Percentiles rank a stretch among this genome's conserved stretches.
Conservation (phyloP, 2,329 filamentous ascomycete genomes). For the Colletotrichum euphorbiae region DNA sequence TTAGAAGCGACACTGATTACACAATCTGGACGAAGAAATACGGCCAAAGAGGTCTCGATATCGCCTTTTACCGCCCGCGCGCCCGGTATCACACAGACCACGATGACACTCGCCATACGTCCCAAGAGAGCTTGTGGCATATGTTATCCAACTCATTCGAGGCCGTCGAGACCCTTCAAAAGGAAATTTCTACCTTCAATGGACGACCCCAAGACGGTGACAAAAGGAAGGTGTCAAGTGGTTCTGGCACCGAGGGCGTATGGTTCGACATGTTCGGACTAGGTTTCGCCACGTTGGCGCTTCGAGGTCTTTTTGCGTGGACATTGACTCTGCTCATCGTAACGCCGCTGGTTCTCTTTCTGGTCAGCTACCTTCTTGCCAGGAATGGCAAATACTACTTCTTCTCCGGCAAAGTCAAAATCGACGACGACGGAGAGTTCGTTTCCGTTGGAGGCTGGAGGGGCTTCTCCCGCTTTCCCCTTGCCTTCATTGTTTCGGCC, state of each 20-base stretch:
- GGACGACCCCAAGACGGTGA: constrained; percentile 66
- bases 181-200: constrained; percentile 76
- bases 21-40: constrained; percentile 81
- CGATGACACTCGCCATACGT: constrained; percentile 85
- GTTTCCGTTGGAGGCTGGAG: constrained; percentile 79
- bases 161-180: constrained; percentile 78
- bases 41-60: constrained; percentile 84
- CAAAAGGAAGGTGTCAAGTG: constrained; percentile 73
- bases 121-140: constrained; percentile 82
- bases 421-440: constrained; percentile 66
- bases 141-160: constrained; percentile 89
- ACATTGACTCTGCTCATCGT: constrained; percentile 86
- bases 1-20: constrained; percentile 92
- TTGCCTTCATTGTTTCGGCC: constrained; percentile 76
- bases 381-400: constrained; percentile 88
- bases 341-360: constrained; percentile 78
- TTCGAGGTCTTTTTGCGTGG: constrained; percentile 88
- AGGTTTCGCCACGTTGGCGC: constrained; percentile 80
- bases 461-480: constrained; percentile 86
- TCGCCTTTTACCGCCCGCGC: constrained; percentile 90
- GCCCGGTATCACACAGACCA: constrained; percentile 91
- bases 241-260: constrained; percentile 76
- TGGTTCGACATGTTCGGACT: constrained; percentile 95
- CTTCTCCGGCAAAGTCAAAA: constrained; percentile 72
- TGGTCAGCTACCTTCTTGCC: constrained; percentile 75